phyloP scores from a whole-genome alignment of 805 yeast species.

The Tetrapisispora taiwanensis region DNA sequence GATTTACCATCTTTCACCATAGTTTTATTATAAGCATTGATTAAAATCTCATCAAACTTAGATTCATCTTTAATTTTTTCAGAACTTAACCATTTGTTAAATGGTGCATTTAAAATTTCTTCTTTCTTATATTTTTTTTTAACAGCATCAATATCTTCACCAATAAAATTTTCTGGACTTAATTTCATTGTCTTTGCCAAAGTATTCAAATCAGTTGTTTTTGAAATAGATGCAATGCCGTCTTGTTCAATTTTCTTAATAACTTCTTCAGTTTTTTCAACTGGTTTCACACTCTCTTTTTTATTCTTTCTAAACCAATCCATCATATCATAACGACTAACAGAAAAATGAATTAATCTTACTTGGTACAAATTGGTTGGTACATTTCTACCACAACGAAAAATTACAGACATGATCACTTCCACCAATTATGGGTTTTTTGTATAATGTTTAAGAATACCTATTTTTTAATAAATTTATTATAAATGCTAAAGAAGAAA shows the following conservation, averaged over 20 bases:
- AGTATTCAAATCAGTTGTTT: background rate
- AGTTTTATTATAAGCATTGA: conserved; percentile 7
- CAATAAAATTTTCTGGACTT: conserved; percentile 23
- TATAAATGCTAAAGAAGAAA: too few relatives aligned
- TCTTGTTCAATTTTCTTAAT: conserved; percentile 30
- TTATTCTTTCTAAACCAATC: conserved; percentile 33
- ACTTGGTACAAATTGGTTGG: background rate
- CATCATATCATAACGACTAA: conserved; percentile 24
- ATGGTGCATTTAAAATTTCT: conserved; percentile 17
- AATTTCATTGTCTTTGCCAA: conserved; percentile 16
- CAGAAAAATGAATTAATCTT: background rate
- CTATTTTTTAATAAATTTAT: too few relatives aligned
- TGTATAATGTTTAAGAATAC: too few relatives aligned
- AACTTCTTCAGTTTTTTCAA: conserved; percentile 24
- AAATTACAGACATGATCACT: background rate
- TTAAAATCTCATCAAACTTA: conserved; percentile 21
- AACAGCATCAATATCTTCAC: conserved; percentile 18
- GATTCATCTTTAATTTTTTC: conserved; percentile 18
- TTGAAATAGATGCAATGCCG: background rate
- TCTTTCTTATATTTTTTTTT: conserved; percentile 5
- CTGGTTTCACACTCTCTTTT: conserved; percentile 9
- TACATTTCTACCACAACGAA: background rate
- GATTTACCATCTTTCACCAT: background rate
- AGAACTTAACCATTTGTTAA: conserved; percentile 29
- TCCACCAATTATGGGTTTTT: too few relatives aligned